Evolutionary conservation across 306 rosid genomes (phyloP), one percentile per base, ranked within the genome.

Genomic region (Boehmeria nivea): DNA sequence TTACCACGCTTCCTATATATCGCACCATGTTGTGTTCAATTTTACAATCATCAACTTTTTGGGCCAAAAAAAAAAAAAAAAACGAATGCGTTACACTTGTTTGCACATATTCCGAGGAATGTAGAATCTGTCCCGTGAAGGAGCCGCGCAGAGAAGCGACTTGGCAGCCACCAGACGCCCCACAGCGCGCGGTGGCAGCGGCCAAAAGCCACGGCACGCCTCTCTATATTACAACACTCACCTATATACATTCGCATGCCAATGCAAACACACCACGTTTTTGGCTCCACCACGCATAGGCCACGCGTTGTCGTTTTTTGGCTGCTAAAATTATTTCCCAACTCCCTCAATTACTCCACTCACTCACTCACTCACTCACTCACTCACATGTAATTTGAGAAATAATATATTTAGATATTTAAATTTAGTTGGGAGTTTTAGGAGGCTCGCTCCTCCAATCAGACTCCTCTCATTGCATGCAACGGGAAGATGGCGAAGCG

Each of bases 381-480:
- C 36, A 31, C 36, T 31, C 5, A 10, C 36, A 31, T 31, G 36
- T 4, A 6, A 10, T 31, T 10, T 6, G 8, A 31, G 36, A 6
- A 31, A 31, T 4, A 6, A 4, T 31, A 31, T 10, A 31, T 10
- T 31, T 31, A 4, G 36, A 6, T 31, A 4, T 31, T 31, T 31
- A 10, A 10, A 10, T 31, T 20, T 8, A 1, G 13, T 19, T 45
- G 23, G 8, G 6, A n/a, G 51, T 17, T 45, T 19, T n/a, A 8
- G 3, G 56, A 60, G 52, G 16, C 60, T 44, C 52, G 33, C 28
- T 11, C 68, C 55, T 26, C 72, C 82, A 63, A 72, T 76, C 78
- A 54, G 34, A 54, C 33, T 50, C 63, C 23, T 13, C 18, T 62
- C 43, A n/a, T 48, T 76, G 78, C 78, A 76, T 76, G 72, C 52